Evolutionary conservation across 495 filamentous ascomycete species (phyloP).

Genomic region (Annulohypoxylon nitens): DNA sequence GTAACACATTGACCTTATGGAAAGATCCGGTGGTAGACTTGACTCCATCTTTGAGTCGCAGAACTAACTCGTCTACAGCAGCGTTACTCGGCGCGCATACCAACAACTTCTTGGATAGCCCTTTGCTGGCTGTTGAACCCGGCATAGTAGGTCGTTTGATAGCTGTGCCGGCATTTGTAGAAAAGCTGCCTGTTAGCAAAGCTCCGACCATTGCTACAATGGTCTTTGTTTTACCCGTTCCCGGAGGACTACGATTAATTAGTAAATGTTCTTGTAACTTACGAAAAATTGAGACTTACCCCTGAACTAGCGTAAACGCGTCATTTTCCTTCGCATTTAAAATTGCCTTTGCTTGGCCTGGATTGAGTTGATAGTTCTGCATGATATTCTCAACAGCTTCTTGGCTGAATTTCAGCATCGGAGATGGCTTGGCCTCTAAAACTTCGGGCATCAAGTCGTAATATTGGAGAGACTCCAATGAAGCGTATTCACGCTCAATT

Average conservation of each 20-base stretch:
- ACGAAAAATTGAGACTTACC: conserved; percentile 59
- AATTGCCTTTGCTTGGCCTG: conserved; percentile 92
- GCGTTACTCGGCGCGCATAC: conserved; percentile 98
- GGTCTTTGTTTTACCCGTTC: conserved; percentile 98
- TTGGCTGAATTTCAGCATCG: conserved; percentile 81
- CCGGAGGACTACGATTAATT: conserved; percentile 73
- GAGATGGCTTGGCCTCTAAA: conserved; percentile 86
- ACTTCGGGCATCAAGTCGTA: conserved; percentile 96
- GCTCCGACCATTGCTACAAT: conserved; percentile 96
- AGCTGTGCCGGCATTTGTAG: conserved; percentile 58
- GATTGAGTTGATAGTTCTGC: conserved; percentile 84
- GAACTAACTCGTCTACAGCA: conserved; percentile 94
- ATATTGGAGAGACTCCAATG: conserved; percentile 88
- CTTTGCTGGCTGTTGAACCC: conserved; percentile 48
- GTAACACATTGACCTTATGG: conserved; percentile 84
- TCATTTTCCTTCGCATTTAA: conserved; percentile 93
- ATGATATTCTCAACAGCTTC: conserved; percentile 74
- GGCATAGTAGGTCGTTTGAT: conserved; percentile 62
- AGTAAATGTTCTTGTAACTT: conserved; percentile 19
- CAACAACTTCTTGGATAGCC: conserved; percentile 80
- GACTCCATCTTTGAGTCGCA: conserved; percentile 90
- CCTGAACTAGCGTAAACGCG: conserved; percentile 95
- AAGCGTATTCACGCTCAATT: conserved; percentile 94
- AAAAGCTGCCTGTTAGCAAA: conserved; percentile 74
- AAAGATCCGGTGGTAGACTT: conserved; percentile 78